Evolutionary conservation across 164 flowering plant genomes (phyloP).

Genomic region (Houttuynia cordata): DNA sequence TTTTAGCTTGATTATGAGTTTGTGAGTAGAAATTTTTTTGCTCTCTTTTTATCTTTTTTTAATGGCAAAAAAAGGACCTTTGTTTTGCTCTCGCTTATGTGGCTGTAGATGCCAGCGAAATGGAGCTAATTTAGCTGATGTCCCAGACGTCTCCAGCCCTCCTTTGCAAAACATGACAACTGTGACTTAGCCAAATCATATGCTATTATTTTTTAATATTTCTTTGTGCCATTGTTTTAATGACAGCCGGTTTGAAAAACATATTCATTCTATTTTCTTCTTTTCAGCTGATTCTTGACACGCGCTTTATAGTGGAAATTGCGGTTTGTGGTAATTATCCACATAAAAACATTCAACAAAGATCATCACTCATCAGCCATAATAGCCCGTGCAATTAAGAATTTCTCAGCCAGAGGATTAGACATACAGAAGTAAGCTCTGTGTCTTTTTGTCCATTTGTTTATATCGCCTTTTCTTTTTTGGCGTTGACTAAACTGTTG

Average conservation of each 20-base stretch:
- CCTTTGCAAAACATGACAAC: no score
- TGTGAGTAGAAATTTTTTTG: no score
- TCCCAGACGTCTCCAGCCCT: no score
- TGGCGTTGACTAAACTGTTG: background rate
- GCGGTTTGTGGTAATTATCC: constrained; percentile 87
- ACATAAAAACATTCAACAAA: constrained; percentile 68
- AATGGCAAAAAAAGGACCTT: no score
- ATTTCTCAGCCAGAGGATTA: constrained; percentile 74
- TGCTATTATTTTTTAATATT: background rate
- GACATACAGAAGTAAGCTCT: constrained; percentile 71
- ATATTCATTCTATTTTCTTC: constrained; percentile 3
- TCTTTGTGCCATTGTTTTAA: background rate
- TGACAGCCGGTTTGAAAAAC: background rate
- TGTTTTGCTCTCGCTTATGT: no score
- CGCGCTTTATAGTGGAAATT: constrained; percentile 93
- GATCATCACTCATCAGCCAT: constrained; percentile 74
- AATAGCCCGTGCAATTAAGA: constrained; percentile 71
- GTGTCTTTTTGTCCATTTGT: background rate
- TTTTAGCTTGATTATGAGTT: no score
- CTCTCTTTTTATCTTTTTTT: no score
- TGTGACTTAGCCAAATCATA: no score
- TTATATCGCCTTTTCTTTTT: background rate
- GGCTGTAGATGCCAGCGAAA: no score
- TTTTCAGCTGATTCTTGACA: constrained; percentile 87
- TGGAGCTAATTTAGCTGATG: no score